Evolutionary conservation across 2,329 filamentous ascomycete species (phyloP), one percentile per base, ranked within the genome.

Genomic region (Parasarocladium wereldwijsianum): DNA sequence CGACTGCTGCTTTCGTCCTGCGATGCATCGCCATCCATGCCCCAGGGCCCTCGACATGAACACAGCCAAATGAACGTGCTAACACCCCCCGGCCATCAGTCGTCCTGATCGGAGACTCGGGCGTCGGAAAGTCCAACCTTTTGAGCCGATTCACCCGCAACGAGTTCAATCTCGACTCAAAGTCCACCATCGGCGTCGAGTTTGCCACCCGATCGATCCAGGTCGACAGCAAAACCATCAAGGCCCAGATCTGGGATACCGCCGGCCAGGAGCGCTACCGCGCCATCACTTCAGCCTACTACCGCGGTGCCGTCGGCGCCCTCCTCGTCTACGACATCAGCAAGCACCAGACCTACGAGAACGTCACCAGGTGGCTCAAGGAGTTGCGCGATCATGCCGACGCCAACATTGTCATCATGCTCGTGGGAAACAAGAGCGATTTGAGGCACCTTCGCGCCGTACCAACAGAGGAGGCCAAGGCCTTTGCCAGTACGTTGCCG

Each of bases 391-490:
- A 94, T 53, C 86, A 98, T 59, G 90, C 90, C 45, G 90, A 98
- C 56, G 86, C 85, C 48, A 96, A 96, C 64, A 94, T 96, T 49
- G 86, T 98, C 48, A 98, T 98, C 55, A 98, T 98, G 90, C 67
- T 98, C 49, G 90, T 96, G 33, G 90, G 90, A 58, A 98, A 98
- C 76, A 98, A 98, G 80, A 96, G 86, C 59, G 90, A 98, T 93
- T 80, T 96, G 78, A 82, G 86, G 60, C 90, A 98, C 62, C 69
- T 98, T 51, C 75, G 90, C 55, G 90, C 90, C 42, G 90, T 98
- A 43, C 85, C 90, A 30, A 98, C 90, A 36, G 90, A 98, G 53
- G 87, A 96, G 60, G 90, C 87, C 45, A 98, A 96, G 64, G 70
- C 83, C 39, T 98, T 98, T 73, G 90, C 90, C 34, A 94, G 87